Conservation (phyloP, 345 rosid species). For the Excoecaria cochinchinensis region DNA sequence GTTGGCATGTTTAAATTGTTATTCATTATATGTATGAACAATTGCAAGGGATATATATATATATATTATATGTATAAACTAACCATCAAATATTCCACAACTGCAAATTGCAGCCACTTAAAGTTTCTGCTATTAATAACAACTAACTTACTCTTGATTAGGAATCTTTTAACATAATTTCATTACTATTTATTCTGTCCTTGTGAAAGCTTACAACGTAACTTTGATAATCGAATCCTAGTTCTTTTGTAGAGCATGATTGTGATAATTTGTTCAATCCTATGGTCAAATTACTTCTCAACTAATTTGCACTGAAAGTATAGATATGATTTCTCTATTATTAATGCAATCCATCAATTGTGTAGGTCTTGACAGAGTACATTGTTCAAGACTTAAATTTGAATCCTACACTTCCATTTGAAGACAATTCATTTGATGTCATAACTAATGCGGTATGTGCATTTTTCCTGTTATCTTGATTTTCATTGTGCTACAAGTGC, state of each 20-base stretch:
- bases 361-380: constrained; percentile 71
- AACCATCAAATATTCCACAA: background rate
- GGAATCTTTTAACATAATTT: background rate
- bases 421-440: constrained; percentile 73
- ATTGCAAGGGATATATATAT: too few relatives aligned
- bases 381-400: constrained; percentile 77
- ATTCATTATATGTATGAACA: background rate
- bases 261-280: background rate
- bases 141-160: background rate
- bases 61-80: too few relatives aligned
- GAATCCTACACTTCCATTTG: constrained; percentile 78
- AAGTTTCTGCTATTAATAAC: background rate
- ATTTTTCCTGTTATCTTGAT: background rate
- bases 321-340: background rate
- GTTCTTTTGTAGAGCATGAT: background rate
- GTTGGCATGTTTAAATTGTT: background rate
- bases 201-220: background rate
- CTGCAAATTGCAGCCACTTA: background rate
- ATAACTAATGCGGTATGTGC: constrained; percentile 77
- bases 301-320: background rate
- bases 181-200: background rate
- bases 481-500: background rate
- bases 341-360: constrained; percentile 1
- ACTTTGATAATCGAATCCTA: background rate
- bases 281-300: background rate